Evolutionary conservation across 495 filamentous ascomycete species (phyloP).

Genomic region (Melanomma pulvis-pyrius): DNA sequence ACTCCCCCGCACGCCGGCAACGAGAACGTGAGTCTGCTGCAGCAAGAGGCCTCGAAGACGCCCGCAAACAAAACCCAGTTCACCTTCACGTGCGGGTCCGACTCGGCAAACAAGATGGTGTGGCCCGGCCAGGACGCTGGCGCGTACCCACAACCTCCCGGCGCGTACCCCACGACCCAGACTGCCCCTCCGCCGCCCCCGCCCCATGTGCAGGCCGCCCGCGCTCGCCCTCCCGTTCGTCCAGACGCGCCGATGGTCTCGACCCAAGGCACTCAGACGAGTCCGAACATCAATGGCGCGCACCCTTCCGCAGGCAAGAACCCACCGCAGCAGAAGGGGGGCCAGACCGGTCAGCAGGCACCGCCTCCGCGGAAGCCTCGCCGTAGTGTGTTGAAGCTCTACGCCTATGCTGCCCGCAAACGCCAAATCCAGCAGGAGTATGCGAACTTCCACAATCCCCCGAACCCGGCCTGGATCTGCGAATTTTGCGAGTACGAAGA

Average conservation of each 20-base stretch:
- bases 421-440: slow-evolving; percentile 72
- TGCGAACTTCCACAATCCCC: slow-evolving; percentile 75
- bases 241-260: slow-evolving; percentile 48
- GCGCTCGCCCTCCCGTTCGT: slow-evolving; percentile 5
- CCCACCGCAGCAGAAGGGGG: slow-evolving; percentile 1
- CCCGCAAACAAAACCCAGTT: slow-evolving; percentile 77
- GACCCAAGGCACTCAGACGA: slow-evolving; percentile 68
- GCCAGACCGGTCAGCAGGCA: slow-evolving; percentile 23
- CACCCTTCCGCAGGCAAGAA: slow-evolving; percentile 41
- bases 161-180: slow-evolving; percentile 20
- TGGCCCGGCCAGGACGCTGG: slow-evolving; percentile 34
- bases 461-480: slow-evolving; percentile 88
- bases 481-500: slow-evolving; percentile 55
- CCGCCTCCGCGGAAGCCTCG: slow-evolving; percentile 56
- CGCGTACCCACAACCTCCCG: slow-evolving; percentile 19
- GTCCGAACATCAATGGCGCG: slow-evolving; percentile 52
- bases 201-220: neutral
- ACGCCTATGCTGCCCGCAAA: slow-evolving; percentile 65
- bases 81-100: slow-evolving; percentile 86
- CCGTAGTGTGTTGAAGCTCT: slow-evolving; percentile 58
- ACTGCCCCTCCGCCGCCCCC: slow-evolving; percentile 10
- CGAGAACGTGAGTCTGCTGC: slow-evolving; percentile 75
- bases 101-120: slow-evolving; percentile 63
- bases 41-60: slow-evolving; percentile 64
- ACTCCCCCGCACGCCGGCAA: slow-evolving; percentile 60